Base-by-base conservation (phyloP, 305 asterid species). In the Solanum hybrid region DNA sequence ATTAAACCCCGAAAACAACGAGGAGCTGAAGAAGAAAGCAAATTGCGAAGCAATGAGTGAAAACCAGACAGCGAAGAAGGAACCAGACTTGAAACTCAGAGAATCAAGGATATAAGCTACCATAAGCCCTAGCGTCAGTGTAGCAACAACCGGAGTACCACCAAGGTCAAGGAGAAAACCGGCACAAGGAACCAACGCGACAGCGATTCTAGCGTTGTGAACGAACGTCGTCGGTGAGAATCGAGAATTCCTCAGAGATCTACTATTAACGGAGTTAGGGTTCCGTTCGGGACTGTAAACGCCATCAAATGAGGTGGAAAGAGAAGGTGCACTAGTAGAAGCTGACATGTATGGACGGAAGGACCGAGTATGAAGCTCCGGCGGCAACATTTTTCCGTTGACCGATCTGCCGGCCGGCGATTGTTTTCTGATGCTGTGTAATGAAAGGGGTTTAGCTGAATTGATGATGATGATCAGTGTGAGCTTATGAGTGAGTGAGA, bases 101-200 rank as follows among this genome's bases (percentile, higher is more conserved):
- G 98, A 94, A 92, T 98, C 99, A 31, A 97, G 97, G 90, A 96
- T 94, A 91, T 98, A 98, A 27, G 98, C 95, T 87, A 96, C 85
- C 99, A 98, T 96, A 11, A 98, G 95, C 7, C 98, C 98, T 32
- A 97, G 85, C 16, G 94, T 95, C 77, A 98, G 91, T 88, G 96
- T 89, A 40, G 96, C 98, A 89, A 94, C 93, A 27, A 98, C 99
- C 66, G 98, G 99, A 36, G 97, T 92, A 56, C 99, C 99, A 76
- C 99, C 99, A 69, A 98, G 97, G 96, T 98, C 99, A 51, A 98
- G 91, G 91, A 98, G 99, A 91, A 97, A 97, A 56, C 92, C 96
- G 46, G 96, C 97, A 60, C 92, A 92, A 13, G 99, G 99, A 73
- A 97, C 96, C 38, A 98, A 94, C 31, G 97, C 97, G 81, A 95